Conservation (phyloP, 805 yeast genomes). For the Kazachstania kunashirensis region DNA sequence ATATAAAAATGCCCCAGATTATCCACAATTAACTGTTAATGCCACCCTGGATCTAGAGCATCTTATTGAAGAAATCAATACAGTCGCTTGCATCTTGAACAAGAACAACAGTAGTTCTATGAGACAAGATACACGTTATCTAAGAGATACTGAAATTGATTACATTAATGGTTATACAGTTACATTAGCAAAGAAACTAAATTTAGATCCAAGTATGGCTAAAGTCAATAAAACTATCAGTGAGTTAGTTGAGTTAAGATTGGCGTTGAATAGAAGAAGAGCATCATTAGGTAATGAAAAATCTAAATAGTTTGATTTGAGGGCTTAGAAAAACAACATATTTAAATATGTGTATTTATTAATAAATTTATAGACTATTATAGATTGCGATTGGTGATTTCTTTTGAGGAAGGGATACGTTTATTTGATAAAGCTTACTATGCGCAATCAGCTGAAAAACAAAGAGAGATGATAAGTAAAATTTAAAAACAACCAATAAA, state of each 20-base stretch:
- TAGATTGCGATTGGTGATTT: too few relatives aligned
- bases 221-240: conserved; percentile 29
- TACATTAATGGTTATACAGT: conserved; percentile 77
- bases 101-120: conserved; percentile 45
- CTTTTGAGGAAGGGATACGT: too few relatives aligned
- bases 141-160: conserved; percentile 64
- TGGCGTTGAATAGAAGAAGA: conserved; percentile 21
- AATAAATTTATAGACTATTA: too few relatives aligned
- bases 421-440: too few relatives aligned
- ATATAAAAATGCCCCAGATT: conserved; percentile 13
- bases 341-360: too few relatives aligned
- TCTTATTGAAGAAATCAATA: conserved; percentile 31
- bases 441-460: too few relatives aligned
- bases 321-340: too few relatives aligned
- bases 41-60: conserved; percentile 26
- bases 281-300: conserved; percentile 3
- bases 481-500: too few relatives aligned
- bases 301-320: too few relatives aligned
- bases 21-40: conserved; percentile 24
- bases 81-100: conserved; percentile 38
- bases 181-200: conserved; percentile 39
- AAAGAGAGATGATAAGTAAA: too few relatives aligned
- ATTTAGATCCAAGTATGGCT: conserved; percentile 20
- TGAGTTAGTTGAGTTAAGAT: conserved; percentile 30
- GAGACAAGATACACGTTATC: conserved; percentile 44